Conservation (phyloP, 805 yeast genomes). For the Candida khao-thaluensis region DNA sequence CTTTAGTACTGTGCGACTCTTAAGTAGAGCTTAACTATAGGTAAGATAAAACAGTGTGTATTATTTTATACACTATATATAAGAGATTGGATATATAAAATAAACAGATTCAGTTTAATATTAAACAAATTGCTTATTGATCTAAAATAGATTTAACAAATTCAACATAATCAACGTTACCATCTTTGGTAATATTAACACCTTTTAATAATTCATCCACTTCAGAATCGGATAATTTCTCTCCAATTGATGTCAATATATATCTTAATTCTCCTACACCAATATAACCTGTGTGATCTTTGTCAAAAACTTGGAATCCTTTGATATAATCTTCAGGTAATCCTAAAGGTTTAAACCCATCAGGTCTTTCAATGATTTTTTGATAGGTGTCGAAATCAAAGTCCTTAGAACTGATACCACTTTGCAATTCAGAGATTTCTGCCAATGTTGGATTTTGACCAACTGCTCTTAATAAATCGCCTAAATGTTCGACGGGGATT, state of each 20-base stretch:
- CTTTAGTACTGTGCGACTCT: neutral
- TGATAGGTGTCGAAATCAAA: slow-evolving; percentile 77
- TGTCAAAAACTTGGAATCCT: slow-evolving; percentile 94
- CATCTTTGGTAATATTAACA: slow-evolving; percentile 88
- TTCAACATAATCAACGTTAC: slow-evolving; percentile 91
- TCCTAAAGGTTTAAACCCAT: slow-evolving; percentile 84
- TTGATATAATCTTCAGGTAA: slow-evolving; percentile 90
- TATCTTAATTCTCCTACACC: slow-evolving; percentile 97
- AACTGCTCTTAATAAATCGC: slow-evolving; percentile 92
- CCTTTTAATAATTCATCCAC: slow-evolving; percentile 96
- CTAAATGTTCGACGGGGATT: slow-evolving; percentile 79
- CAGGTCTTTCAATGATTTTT: slow-evolving; percentile 77
- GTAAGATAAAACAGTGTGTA: neutral
- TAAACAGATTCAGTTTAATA: too few relatives aligned
- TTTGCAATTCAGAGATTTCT: slow-evolving; percentile 60
- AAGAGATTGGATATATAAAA: too few relatives aligned
- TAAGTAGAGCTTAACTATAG: neutral
- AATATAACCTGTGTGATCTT: slow-evolving; percentile 91
- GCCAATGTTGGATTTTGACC: slow-evolving; percentile 98
- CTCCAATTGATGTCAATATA: slow-evolving; percentile 94
- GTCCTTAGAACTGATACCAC: slow-evolving; percentile 45
- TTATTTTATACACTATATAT: too few relatives aligned
- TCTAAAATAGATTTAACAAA: slow-evolving; percentile 92
- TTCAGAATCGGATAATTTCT: slow-evolving; percentile 83
- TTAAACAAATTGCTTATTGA: too few relatives aligned